Evolutionary conservation across 805 yeast species (phyloP).

Genomic region (Candida adriatica): DNA sequence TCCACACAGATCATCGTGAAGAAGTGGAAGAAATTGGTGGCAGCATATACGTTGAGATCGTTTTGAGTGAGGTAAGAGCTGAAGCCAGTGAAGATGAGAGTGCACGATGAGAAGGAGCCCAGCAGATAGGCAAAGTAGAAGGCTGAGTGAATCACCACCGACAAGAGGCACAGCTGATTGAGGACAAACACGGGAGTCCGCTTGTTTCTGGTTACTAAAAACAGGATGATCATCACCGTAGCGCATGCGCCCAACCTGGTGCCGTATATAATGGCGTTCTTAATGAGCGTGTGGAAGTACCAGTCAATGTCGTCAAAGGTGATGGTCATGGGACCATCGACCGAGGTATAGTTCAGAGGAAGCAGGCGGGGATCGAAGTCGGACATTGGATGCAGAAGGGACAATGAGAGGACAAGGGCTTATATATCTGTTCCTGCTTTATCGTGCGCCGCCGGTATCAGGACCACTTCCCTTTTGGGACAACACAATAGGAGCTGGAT

Average conservation of each 20-base stretch:
- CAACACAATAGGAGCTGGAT: too few relatives aligned
- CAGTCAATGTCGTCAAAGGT: constrained; percentile 37
- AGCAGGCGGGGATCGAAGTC: constrained; percentile 22
- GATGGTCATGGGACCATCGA: constrained; percentile 32
- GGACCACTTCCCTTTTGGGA: too few relatives aligned
- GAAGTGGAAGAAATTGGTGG: constrained; percentile 54
- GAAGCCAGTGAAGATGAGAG: constrained; percentile 42
- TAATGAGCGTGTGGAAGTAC: constrained; percentile 27
- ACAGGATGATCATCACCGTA: constrained; percentile 38
- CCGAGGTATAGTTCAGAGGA: constrained; percentile 34
- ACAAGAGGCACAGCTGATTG: constrained; percentile 53
- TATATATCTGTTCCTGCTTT: too few relatives aligned
- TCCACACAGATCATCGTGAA: constrained; percentile 57
- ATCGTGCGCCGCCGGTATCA: too few relatives aligned
- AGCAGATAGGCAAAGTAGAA: constrained; percentile 48
- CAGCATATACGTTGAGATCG: constrained; percentile 46
- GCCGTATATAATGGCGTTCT: constrained; percentile 44
- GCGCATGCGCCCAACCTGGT: constrained; percentile 51
- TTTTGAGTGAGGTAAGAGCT: constrained; percentile 30
- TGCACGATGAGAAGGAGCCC: constrained; percentile 44
- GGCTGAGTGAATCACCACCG: constrained; percentile 53
- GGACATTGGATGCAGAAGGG: constrained; percentile 7
- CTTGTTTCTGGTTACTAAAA: constrained; percentile 44
- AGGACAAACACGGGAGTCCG: constrained; percentile 67
- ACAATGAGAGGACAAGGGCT: too few relatives aligned